Evolutionary conservation across 1,284 basidiomycete genomes (phyloP).

Genomic region (Wolfiporia cocos): DNA sequence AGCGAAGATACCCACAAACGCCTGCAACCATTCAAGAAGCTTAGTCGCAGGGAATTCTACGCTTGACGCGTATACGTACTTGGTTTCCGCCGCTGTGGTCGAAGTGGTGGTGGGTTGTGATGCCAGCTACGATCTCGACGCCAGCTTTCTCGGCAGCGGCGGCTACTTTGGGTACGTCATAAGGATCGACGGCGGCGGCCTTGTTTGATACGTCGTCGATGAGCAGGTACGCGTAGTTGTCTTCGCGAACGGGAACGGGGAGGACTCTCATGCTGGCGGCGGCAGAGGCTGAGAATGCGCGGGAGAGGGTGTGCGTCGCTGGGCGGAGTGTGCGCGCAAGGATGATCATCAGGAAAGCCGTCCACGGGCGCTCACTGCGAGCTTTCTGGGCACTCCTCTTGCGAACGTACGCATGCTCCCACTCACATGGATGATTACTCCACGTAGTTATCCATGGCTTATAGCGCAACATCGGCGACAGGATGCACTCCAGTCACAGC

Average conservation of each 20-base stretch:
- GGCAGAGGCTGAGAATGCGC: conserved; percentile 21
- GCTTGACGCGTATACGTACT: conserved; percentile 31
- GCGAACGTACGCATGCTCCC: too few species aligned
- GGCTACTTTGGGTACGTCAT: conserved; percentile 73
- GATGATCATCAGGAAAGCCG: conserved; percentile 6
- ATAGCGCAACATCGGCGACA: too few species aligned
- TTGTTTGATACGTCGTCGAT: conserved; percentile 66
- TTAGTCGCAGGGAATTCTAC: background rate
- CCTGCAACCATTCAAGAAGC: conserved; percentile 25
- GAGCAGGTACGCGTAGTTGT: conserved; percentile 89
- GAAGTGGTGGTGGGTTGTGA: conserved; percentile 87
- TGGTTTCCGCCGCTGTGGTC: conserved; percentile 90
- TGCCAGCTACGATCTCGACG: conserved; percentile 67
- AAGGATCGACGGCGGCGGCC: conserved; percentile 81
- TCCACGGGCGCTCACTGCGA: too few species aligned
- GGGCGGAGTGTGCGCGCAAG: conserved; percentile 6
- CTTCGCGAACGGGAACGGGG: conserved; percentile 71
- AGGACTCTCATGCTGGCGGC: conserved; percentile 58
- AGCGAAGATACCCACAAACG: conserved; percentile 41
- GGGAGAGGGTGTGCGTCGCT: conserved; percentile 1
- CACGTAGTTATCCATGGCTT: too few species aligned
- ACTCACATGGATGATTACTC: too few species aligned
- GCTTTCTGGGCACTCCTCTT: too few species aligned
- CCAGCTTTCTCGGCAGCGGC: conserved; percentile 61
- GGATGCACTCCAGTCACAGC: too few species aligned